Conservation (phyloP, 768 basidiomycete species). For the Symmetrospora coprosmae region DNA sequence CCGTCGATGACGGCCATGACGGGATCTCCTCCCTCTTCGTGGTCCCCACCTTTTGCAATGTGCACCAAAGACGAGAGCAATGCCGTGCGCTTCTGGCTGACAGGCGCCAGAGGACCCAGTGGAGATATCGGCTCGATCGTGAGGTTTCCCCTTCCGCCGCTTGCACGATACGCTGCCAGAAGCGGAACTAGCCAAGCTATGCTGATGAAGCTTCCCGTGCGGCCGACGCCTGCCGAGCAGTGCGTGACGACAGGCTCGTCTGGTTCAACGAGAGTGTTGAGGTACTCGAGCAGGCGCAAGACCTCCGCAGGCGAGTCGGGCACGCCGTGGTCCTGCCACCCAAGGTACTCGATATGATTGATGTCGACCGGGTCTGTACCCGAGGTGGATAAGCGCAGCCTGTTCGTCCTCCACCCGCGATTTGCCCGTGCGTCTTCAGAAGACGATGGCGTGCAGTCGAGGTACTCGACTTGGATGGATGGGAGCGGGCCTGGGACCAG, state of each 20-base stretch:
- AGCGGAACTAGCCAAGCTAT: conserved; percentile 60
- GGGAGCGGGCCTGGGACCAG: conserved; percentile 21
- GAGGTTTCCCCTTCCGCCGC: too few relatives aligned
- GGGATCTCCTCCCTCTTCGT: too few relatives aligned
- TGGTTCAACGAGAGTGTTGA: background rate
- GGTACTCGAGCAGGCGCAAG: background rate
- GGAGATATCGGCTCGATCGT: too few relatives aligned
- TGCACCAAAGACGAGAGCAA: too few relatives aligned
- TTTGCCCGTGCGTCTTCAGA: conserved; percentile 10
- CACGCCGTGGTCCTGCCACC: conserved; percentile 42
- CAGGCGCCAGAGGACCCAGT: too few relatives aligned
- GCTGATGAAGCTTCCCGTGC: conserved; percentile 74
- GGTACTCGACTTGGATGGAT: background rate
- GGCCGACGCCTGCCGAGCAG: conserved; percentile 75
- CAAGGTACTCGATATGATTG: conserved; percentile 28
- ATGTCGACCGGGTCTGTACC: conserved; percentile 3
- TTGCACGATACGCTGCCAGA: conserved; percentile 5
- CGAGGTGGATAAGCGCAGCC: background rate
- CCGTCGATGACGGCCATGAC: conserved; percentile 28
- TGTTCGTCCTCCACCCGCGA: conserved; percentile 21
- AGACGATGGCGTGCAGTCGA: background rate
- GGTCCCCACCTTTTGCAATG: too few relatives aligned
- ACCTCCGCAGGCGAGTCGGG: conserved; percentile 41
- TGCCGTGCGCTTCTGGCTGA: too few relatives aligned
- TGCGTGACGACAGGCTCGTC: conserved; percentile 47